Base-by-base conservation (phyloP, 2,329 filamentous ascomycete genomes). In the Fragosphaeria purpurea region DNA sequence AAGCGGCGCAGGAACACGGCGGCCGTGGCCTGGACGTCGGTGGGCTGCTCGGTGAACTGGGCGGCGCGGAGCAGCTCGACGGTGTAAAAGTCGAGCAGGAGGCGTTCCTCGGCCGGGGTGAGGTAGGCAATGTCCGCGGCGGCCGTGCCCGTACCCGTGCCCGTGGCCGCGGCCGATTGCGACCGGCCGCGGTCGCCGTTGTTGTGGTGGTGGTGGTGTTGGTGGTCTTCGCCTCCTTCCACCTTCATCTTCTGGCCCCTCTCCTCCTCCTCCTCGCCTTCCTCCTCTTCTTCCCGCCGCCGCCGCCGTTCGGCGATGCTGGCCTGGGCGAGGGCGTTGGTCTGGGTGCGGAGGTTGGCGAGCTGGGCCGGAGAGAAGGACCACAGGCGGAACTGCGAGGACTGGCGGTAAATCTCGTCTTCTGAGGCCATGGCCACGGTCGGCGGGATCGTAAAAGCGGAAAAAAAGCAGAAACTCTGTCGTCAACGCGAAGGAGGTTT, bases 1-100 rank as follows among this genome's bases (percentile, higher is more conserved):
- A 98, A 97, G 52, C 93, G 86, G 50, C 88, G 86, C 53, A 98
- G 77, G 65, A 94, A 96, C 62, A 94, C 82, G 54, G 91, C 86
- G 4, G 88, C 88, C 6, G 90, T 95, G 32, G 85, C 82, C 52
- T 75, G 71, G 52, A 75, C 74, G 51, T 75, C 72, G 56, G 72
- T 74, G 6, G 71, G 70, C 41, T 75, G 63, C 37, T 75, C 68
- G 58, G 71, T 75, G 58, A 78, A 78, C 48, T 73, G 69, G 22
- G 74, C 76, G 3, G 77, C 77, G 38, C 76, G 73, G 42, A 81
- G 69, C 3, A 80, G 72, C 60, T 81, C 76, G 47, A 75, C 69
- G 4, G 75, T 78, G 58, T 90, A 95, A 67, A 87, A 89, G 51
- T 83, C 82, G 46, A 97, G 79, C 13, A 98, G 78, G 56, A 80